Conservation (phyloP, 176 grass and related monocot species). For the Cymbopogon citratus region DNA sequence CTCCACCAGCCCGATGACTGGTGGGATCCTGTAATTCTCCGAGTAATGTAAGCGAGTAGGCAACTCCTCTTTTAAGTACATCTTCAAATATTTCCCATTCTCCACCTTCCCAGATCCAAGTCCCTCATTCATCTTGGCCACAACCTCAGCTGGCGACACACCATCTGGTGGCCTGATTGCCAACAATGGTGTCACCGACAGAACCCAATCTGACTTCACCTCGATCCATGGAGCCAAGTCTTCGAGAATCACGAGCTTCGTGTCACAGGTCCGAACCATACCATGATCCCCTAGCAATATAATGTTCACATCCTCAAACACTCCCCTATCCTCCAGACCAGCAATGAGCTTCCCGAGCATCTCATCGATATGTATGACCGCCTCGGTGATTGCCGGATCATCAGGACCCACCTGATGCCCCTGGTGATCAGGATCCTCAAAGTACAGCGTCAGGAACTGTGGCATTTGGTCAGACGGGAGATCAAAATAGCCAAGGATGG, state of each 20-base stretch:
- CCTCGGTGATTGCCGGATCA: constrained; percentile 59
- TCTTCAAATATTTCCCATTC: constrained; percentile 59
- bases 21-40: constrained; percentile 72
- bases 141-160: constrained; percentile 44
- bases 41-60: constrained; percentile 67
- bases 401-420: constrained; percentile 89
- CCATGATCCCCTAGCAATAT: constrained; percentile 81
- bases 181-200: constrained; percentile 62
- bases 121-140: constrained; percentile 87
- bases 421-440: constrained; percentile 91
- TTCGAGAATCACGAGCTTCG: constrained; percentile 66
- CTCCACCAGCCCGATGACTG: constrained; percentile 59
- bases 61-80: constrained; percentile 85
- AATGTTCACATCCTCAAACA: constrained; percentile 88
- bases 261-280: constrained; percentile 88
- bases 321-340: constrained; percentile 63
- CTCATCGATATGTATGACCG: constrained; percentile 55
- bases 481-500: constrained; percentile 76
- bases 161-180: constrained; percentile 58
- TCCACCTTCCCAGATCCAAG: constrained; percentile 73
- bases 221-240: constrained; percentile 70
- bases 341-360: constrained; percentile 71
- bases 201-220: constrained; percentile 55
- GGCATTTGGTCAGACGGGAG: constrained; percentile 60
- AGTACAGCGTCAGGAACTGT: constrained; percentile 77